These are phyloP conservation scores for Blastobotrys americana DNA, from an alignment of 805 yeast genomes.

Conservation along the genomic window DNA sequence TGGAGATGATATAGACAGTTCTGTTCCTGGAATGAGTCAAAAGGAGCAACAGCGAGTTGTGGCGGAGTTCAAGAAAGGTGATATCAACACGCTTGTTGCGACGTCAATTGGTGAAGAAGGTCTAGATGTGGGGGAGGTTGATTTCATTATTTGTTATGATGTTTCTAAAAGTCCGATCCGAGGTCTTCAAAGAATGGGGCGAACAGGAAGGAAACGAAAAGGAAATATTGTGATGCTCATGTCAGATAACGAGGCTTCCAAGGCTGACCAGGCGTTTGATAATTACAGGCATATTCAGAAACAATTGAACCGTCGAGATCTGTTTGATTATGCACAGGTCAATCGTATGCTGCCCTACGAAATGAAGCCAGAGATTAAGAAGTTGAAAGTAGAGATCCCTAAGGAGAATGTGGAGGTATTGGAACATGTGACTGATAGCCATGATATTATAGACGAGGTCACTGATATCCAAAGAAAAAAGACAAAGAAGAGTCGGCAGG, in stretches of 20 bases:
- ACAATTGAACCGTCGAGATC: slow-evolving; percentile 38
- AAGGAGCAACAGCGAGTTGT: slow-evolving; percentile 77
- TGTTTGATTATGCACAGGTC: slow-evolving; percentile 38
- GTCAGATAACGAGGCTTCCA: slow-evolving; percentile 67
- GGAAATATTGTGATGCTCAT: slow-evolving; percentile 74
- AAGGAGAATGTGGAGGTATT: slow-evolving; percentile 49
- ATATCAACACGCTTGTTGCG: slow-evolving; percentile 76
- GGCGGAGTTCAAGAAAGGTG: slow-evolving; percentile 63
- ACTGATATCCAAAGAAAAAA: background rate
- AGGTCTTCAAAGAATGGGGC: slow-evolving; percentile 91
- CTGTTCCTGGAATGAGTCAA: slow-evolving; percentile 81
- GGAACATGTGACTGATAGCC: slow-evolving; percentile 14
- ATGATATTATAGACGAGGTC: background rate
- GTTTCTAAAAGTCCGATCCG: slow-evolving; percentile 91
- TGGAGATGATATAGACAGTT: slow-evolving; percentile 39
- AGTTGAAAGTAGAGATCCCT: slow-evolving; percentile 56
- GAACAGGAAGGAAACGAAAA: slow-evolving; percentile 93
- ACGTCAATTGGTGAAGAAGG: slow-evolving; percentile 99
- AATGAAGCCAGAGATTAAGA: slow-evolving; percentile 49
- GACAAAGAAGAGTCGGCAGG: background rate
- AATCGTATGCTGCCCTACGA: slow-evolving; percentile 63
- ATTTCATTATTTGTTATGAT: slow-evolving; percentile 84
- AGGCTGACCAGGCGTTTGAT: slow-evolving; percentile 76
- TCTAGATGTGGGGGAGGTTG: slow-evolving; percentile 96
- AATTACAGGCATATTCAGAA: slow-evolving; percentile 75